phyloP scores from a whole-genome alignment of 805 yeast species.

The Myxozyma kluyveri region DNA sequence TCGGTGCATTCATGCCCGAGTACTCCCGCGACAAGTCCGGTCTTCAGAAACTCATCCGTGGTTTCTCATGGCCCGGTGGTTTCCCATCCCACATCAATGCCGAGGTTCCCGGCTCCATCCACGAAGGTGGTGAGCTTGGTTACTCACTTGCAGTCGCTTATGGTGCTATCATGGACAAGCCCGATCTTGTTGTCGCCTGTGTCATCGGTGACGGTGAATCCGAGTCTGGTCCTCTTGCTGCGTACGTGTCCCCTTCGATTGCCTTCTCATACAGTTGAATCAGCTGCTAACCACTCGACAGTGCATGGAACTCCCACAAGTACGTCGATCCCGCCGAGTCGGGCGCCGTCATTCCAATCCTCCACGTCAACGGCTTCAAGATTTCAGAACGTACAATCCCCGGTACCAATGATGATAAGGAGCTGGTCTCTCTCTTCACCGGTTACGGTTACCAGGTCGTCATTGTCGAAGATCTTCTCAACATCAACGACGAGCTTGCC shows the following conservation, averaged over 20 bases:
- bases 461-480: constrained; percentile 23
- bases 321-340: constrained; percentile 30
- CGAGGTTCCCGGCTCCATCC: constrained; percentile 31
- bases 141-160: constrained; percentile 31
- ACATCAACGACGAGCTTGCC: constrained; percentile 24
- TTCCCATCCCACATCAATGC: constrained; percentile 31
- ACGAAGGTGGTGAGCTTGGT: constrained; percentile 33
- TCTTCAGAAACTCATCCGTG: constrained; percentile 18
- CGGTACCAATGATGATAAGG: constrained; percentile 28
- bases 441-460: constrained; percentile 30
- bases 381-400: constrained; percentile 31
- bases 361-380: constrained; percentile 31
- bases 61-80: constrained; percentile 31
- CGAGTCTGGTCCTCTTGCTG: constrained; percentile 31
- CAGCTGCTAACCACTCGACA: not conserved
- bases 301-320: constrained; percentile 31
- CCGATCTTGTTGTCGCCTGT: constrained; percentile 26
- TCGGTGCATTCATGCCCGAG: constrained; percentile 23
- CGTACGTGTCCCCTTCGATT: constrained; percentile 7
- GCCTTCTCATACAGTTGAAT: not conserved
- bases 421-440: constrained; percentile 26
- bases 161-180: constrained; percentile 30
- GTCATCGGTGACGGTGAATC: constrained; percentile 32
- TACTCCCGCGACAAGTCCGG: constrained; percentile 24
- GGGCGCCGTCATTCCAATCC: constrained; percentile 31